Base-by-base conservation (phyloP, 768 basidiomycete genomes). In the Pulveroboletus frians region DNA sequence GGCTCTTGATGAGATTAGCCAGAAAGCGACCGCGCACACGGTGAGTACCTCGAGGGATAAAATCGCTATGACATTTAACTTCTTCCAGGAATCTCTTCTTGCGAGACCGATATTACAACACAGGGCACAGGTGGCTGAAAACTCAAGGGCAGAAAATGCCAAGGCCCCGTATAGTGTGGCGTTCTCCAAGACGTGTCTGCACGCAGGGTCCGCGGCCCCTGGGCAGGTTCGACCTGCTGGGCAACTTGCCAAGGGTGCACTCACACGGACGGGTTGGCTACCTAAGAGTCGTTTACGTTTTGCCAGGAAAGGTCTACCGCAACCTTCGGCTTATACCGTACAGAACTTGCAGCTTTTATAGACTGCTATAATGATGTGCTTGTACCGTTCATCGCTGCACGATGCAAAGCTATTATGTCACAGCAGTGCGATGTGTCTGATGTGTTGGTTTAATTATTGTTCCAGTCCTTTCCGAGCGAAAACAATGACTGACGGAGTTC, bases 21-120 rank as follows among this genome's bases (percentile, higher is more conserved):
- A 69, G 52, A 85, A 83, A 60, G 84, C 81, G 5, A 71, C 73
- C 26, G 73, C 76, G 38, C 82, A 91, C 65, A 77, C 84, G 53
- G 89, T 90, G 60, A 58, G 85, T 74, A 23, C 32, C 31, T 20
- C 29, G 29, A 9, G 46, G 14, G 46, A n/a, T 41, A 20, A 11
- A 35, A 14, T 23, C 0, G 10, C 41, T 51, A 23, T 47, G 47
- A 40, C 18, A 30, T 39, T 60, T 46, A 56, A 53, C 36, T 3
- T 40, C 15, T 41, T 53, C 4, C 54, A 89, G 88, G 84, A 87
- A 53, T 76, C 78, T 31, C 65, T 89, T 29, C 61, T 90, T 39
- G 88, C 87, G 2, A 76, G 76, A 42, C 85, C 87, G 0, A 58
- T 85, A 73, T 72, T 61, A 59, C 73, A 51, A 56, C 76, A 41